Conservation (phyloP, 2,329 filamentous ascomycete species). For the Alternaria novae-zelandiae region DNA sequence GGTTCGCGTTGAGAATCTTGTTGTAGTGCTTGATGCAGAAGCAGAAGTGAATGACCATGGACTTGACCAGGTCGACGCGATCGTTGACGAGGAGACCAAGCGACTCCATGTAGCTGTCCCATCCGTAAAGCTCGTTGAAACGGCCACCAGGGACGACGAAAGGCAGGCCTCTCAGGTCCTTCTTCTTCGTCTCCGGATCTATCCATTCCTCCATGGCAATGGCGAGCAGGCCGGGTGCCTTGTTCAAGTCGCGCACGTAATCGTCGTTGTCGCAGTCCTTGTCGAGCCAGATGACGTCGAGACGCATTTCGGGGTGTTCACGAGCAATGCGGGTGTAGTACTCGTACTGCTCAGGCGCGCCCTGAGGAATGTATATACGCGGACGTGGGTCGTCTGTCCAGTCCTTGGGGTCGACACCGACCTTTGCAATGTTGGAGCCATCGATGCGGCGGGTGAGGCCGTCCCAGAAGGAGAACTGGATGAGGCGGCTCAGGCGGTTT, state of each 20-base stretch:
- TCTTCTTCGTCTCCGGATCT: constrained; percentile 71
- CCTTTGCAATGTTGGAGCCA: constrained; percentile 82
- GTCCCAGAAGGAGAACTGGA: constrained; percentile 91
- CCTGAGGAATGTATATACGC: constrained; percentile 86
- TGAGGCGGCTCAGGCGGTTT: constrained; percentile 81
- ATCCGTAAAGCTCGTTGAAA: constrained; percentile 98
- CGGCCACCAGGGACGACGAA: constrained; percentile 97
- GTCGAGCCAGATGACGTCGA: constrained; percentile 84
- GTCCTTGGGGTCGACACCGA: constrained; percentile 90
- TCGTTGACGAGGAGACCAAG: constrained; percentile 86
- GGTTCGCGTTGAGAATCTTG: constrained; percentile 96
- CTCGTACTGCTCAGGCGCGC: constrained; percentile 84
- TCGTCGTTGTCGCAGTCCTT: constrained; percentile 77
- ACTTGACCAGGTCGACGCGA: constrained; percentile 84
- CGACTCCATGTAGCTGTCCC: constrained; percentile 99
- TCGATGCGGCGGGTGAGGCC: constrained; percentile 90
- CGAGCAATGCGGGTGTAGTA: constrained; percentile 85
- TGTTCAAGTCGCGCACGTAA: constrained; percentile 81
- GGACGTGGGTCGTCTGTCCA: constrained; percentile 90
- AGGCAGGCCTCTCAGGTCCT: constrained; percentile 77
- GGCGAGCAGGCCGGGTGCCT: constrained; percentile 86
- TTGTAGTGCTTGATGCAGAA: constrained; percentile 99
- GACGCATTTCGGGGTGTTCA: constrained; percentile 79
- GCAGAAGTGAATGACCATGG: constrained; percentile 95
- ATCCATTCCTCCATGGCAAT: constrained; percentile 81